Evolutionary conservation across 1,139 yeast genomes (phyloP).

Genomic region (Saccharomycopsis hybrid): DNA sequence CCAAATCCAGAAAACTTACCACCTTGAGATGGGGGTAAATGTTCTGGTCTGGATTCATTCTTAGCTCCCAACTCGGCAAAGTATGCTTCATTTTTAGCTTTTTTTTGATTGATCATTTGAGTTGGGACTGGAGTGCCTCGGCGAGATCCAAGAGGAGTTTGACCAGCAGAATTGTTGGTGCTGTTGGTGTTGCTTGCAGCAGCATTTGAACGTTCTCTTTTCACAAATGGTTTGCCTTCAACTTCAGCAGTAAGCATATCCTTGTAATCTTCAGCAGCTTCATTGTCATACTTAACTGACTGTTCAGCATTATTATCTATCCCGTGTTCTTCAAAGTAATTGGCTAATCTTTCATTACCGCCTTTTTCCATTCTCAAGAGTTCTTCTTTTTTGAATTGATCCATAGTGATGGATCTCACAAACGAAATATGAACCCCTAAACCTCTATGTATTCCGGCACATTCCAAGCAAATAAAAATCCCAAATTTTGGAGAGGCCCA

Average conservation of each 20-base stretch:
- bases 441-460: slow-evolving; percentile 96
- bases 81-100: slow-evolving; percentile 66
- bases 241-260: slow-evolving; percentile 68
- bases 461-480: slow-evolving; percentile 89
- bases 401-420: slow-evolving; percentile 95
- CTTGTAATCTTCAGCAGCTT: slow-evolving; percentile 92
- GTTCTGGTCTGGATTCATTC: slow-evolving; percentile 68
- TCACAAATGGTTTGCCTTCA: slow-evolving; percentile 67
- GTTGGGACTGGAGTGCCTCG: slow-evolving; percentile 34
- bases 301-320: slow-evolving; percentile 50
- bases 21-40: slow-evolving; percentile 89
- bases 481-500: slow-evolving; percentile 99
- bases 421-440: slow-evolving; percentile 95
- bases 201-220: slow-evolving; percentile 39
- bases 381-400: slow-evolving; percentile 92
- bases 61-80: slow-evolving; percentile 72
- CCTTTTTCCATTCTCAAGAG: slow-evolving; percentile 88
- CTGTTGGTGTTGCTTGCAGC: slow-evolving; percentile 18
- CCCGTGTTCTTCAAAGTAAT: slow-evolving; percentile 69
- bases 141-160: slow-evolving; percentile 38
- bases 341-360: slow-evolving; percentile 74
- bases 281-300: slow-evolving; percentile 73
- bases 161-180: slow-evolving; percentile 23
- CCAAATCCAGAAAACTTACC: slow-evolving; percentile 93
- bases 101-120: slow-evolving; percentile 30